Conservation (phyloP, 1,284 basidiomycete genomes). For the Coniophora puteana region DNA sequence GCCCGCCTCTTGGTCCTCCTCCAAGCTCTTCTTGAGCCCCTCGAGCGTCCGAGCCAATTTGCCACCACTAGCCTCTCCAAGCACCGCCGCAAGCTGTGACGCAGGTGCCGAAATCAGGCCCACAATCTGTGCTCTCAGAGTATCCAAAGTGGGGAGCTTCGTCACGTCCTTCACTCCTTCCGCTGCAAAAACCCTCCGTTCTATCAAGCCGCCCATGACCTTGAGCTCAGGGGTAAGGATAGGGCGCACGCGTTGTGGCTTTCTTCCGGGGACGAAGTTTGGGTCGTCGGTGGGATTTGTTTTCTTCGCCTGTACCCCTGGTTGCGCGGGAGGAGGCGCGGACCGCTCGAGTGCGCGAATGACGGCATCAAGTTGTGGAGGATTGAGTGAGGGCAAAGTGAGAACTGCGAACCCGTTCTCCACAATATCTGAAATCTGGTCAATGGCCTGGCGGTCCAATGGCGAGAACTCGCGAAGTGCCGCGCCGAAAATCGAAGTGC, state of each 20-base stretch:
- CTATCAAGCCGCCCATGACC: conserved; percentile 73
- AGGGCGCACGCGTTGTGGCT: conserved; percentile 53
- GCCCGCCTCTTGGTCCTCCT: conserved; percentile 40
- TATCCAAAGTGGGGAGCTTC: conserved; percentile 66
- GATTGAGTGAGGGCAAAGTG: conserved; percentile 62
- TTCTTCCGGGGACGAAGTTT: conserved; percentile 56
- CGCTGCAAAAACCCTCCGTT: conserved; percentile 63
- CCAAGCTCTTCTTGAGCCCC: conserved; percentile 70
- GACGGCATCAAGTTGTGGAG: conserved; percentile 64
- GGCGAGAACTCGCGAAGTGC: conserved; percentile 57
- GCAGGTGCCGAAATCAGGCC: conserved; percentile 72
- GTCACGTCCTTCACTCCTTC: conserved; percentile 57
- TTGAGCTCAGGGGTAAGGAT: conserved; percentile 57
- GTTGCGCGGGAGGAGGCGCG: conserved; percentile 52
- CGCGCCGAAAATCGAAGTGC: conserved; percentile 70
- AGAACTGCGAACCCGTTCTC: conserved; percentile 64
- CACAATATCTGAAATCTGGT: conserved; percentile 50
- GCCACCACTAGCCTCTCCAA: conserved; percentile 73
- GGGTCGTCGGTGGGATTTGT: conserved; percentile 56
- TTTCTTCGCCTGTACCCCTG: conserved; percentile 43
- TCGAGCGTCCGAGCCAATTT: conserved; percentile 72
- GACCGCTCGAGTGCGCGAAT: conserved; percentile 65
- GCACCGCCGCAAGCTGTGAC: conserved; percentile 61
- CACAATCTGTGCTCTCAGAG: conserved; percentile 69
- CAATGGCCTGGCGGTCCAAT: conserved; percentile 44